A percentile compares a stretch with the other conserved stretches of the same genome.
Conservation (phyloP, 768 basidiomycete genomes). For the Trametes sanguinea region DNA sequence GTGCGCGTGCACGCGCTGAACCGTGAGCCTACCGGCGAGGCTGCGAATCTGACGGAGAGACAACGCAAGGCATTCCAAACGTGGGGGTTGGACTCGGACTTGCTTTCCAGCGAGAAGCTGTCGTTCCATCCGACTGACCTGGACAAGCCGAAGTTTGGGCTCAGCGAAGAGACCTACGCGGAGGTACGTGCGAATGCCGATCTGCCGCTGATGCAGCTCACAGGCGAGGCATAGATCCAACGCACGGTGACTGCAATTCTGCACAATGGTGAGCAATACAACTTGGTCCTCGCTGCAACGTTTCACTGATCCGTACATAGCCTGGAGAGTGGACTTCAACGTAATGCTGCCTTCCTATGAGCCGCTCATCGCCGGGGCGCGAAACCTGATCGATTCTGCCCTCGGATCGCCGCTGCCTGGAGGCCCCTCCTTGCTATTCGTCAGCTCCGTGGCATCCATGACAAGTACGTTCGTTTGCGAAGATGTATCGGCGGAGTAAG, state of each 20-base stretch:
- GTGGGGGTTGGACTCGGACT: constrained; percentile 16
- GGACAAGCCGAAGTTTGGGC: constrained; percentile 12
- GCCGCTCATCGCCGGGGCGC: constrained; percentile 33
- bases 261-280: constrained; percentile 35
- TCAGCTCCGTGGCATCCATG: constrained; percentile 17
- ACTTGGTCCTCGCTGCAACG: too few species aligned
- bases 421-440: constrained; percentile 28
- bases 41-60: constrained; percentile 2
- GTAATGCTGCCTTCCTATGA: constrained; percentile 41
- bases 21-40: constrained; percentile 12
- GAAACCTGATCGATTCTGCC: constrained; percentile 19
- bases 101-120: constrained; percentile 10
- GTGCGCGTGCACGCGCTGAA: constrained; percentile 31
- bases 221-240: not conserved
- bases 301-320: constrained; percentile 13
- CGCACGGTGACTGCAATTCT: constrained; percentile 37
- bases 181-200: constrained; percentile 8
- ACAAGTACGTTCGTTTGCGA: constrained; percentile 2
- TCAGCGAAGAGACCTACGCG: constrained; percentile 10
- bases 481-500: not conserved
- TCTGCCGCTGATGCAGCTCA: not conserved
- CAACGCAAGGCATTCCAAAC: constrained; percentile 21
- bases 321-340: constrained; percentile 48
- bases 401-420: not conserved
- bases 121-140: constrained; percentile 19